Evolutionary conservation across 495 filamentous ascomycete species (phyloP).

Genomic region (Sordaria brevicollis): DNA sequence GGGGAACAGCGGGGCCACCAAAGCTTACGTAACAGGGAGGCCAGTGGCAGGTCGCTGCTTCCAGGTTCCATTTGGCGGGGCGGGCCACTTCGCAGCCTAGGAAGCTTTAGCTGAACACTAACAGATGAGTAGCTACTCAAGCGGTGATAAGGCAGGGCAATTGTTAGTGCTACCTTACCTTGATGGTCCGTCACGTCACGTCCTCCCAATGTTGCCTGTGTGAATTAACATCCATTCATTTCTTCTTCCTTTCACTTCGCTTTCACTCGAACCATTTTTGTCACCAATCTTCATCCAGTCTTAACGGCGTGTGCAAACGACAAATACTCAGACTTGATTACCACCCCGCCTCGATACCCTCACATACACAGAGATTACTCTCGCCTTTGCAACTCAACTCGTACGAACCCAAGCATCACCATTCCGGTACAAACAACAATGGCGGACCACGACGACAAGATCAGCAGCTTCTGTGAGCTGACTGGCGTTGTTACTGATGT

Average conservation of each 20-base stretch:
- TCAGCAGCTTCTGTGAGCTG: conserved; percentile 63
- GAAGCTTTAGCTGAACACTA: not conserved
- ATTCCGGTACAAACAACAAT: conserved; percentile 17
- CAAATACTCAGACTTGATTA: not conserved
- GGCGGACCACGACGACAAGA: conserved; percentile 55
- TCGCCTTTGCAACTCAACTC: not conserved
- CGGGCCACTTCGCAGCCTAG: not conserved
- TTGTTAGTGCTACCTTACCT: not conserved
- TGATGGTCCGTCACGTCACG: not conserved
- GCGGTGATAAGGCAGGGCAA: not conserved
- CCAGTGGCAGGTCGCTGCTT: not conserved
- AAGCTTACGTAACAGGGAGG: not conserved
- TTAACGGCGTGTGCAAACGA: not conserved
- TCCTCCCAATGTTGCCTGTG: not conserved
- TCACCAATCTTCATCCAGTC: not conserved
- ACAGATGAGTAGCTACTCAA: not conserved
- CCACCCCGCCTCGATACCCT: not conserved
- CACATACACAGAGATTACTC: not conserved
- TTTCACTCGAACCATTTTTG: not conserved
- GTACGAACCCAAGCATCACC: not conserved
- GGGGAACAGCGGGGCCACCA: not conserved
- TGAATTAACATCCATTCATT: not conserved
- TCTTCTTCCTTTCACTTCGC: not conserved
- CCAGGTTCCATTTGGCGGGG: not conserved
- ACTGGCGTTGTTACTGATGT: conserved; percentile 54